These are phyloP conservation scores for Rhodocollybia butyracea DNA, from an alignment of 768 basidiomycete genomes.

Conservation along the genomic window DNA sequence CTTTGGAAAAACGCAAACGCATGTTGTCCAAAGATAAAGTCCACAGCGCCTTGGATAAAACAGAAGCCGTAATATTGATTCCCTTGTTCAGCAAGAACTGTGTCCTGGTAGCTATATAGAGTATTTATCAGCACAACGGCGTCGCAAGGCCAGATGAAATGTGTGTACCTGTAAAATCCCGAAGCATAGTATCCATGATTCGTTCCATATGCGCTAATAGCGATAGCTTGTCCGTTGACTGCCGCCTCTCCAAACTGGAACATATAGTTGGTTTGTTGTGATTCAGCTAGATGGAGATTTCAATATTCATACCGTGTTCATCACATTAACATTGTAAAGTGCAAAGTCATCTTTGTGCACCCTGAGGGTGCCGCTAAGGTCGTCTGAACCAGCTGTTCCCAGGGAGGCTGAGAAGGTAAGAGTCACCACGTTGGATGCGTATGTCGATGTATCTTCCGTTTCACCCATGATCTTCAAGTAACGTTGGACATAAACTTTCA, in stretches of 20 bases:
- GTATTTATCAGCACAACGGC: too few species aligned
- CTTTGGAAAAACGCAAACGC: conserved; percentile 17
- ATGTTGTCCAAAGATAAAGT: conserved; percentile 24
- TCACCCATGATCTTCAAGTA: conserved; percentile 6
- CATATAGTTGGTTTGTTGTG: too few species aligned
- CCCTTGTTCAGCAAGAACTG: too few species aligned
- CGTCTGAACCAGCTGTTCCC: not conserved
- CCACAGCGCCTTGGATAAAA: conserved; percentile 24
- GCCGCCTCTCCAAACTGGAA: conserved; percentile 20
- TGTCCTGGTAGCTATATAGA: conserved; percentile 18
- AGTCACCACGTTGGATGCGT: conserved; percentile 1
- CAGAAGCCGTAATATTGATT: conserved; percentile 20
- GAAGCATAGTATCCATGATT: conserved; percentile 21
- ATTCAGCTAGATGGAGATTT: too few species aligned
- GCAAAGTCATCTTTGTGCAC: too few species aligned
- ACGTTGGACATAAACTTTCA: too few species aligned
- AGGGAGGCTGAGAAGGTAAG: not conserved
- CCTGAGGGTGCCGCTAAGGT: conserved; percentile 25
- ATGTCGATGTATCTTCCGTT: not conserved
- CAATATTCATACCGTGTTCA: too few species aligned
- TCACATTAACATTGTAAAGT: too few species aligned
- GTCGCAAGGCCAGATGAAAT: not conserved
- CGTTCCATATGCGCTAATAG: conserved; percentile 22
- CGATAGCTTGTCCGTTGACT: conserved; percentile 19
- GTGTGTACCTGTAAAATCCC: conserved; percentile 16